These are phyloP conservation scores for Lecanicillium sp. DNA, from an alignment of 2,329 filamentous ascomycete species.

Conservation along the genomic window DNA sequence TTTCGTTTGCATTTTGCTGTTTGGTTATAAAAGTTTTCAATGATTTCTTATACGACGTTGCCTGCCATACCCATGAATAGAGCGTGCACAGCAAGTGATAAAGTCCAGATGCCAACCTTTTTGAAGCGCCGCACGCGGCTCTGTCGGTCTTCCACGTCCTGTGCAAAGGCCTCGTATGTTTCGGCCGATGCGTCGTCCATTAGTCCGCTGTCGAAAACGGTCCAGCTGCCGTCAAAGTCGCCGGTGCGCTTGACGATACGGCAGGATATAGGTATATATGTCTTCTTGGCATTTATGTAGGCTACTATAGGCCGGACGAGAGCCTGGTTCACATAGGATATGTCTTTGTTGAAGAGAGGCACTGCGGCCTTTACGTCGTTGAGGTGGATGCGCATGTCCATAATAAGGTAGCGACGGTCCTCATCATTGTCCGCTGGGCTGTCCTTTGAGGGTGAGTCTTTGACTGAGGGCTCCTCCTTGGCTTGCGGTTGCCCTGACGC, in stretches of 20 bases:
- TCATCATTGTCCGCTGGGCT: slow-evolving; percentile 29
- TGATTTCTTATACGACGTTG: slow-evolving; percentile 55
- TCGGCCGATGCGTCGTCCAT: slow-evolving; percentile 92
- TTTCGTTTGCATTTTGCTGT: too few species aligned
- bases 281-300: slow-evolving; percentile 92
- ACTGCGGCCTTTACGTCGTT: slow-evolving; percentile 92
- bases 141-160: slow-evolving; percentile 83
- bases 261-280: slow-evolving; percentile 92
- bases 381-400: slow-evolving; percentile 90
- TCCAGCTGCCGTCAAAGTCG: slow-evolving; percentile 96
- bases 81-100: slow-evolving; percentile 86
- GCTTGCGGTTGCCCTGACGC: slow-evolving; percentile 12
- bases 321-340: slow-evolving; percentile 94
- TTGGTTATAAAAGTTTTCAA: too few species aligned
- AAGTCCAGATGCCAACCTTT: slow-evolving; percentile 93
- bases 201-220: slow-evolving; percentile 83
- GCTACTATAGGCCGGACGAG: slow-evolving; percentile 93
- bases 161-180: slow-evolving; percentile 89
- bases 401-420: slow-evolving; percentile 74
- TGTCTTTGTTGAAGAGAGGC: slow-evolving; percentile 81
- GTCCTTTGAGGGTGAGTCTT: not conserved
- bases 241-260: slow-evolving; percentile 80
- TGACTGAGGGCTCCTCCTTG: not conserved
- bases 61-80: slow-evolving; percentile 93
- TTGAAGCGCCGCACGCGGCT: slow-evolving; percentile 79